These are phyloP conservation scores for Phytophthora palmivora DNA, from an alignment of 352 stramenopile species.

Conservation along the genomic window DNA sequence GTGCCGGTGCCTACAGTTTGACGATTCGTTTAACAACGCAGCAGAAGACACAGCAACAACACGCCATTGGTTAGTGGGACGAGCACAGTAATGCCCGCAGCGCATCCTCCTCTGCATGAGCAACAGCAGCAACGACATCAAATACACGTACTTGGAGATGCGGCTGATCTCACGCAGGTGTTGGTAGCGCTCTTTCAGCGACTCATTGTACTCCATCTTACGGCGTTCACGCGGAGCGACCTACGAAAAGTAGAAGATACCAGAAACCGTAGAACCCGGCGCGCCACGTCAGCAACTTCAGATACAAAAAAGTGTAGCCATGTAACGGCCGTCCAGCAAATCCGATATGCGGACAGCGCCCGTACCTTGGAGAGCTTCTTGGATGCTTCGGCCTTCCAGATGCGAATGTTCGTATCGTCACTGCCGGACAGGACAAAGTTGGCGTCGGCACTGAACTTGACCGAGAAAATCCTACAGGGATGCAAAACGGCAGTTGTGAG, in stretches of 20 bases:
- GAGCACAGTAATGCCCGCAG: not conserved
- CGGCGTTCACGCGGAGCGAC: constrained; percentile 78
- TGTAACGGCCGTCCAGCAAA: constrained; percentile 6
- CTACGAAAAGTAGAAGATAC: constrained; percentile 40
- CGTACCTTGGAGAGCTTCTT: constrained; percentile 94
- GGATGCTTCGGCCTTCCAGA: constrained; percentile 98
- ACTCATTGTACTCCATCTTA: constrained; percentile 97
- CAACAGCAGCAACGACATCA: constrained; percentile 13
- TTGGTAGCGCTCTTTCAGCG: constrained; percentile 96
- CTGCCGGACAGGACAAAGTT: constrained; percentile 98
- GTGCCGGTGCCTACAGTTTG: constrained; percentile 89
- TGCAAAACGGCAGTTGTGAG: constrained; percentile 5
- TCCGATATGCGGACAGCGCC: not conserved
- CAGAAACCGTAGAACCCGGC: constrained; percentile 26
- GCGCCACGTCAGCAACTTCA: constrained; percentile 34
- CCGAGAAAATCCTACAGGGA: constrained; percentile 83
- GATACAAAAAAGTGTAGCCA: constrained; percentile 16
- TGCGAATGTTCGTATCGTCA: constrained; percentile 99
- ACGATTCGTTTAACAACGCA: constrained; percentile 26
- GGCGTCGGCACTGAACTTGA: constrained; percentile 88
- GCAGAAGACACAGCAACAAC: constrained; percentile 25
- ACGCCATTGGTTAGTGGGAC: constrained; percentile 28
- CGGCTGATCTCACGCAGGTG: constrained; percentile 96
- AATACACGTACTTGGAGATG: constrained; percentile 82
- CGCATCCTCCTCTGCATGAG: constrained; percentile 18